phyloP scores from a whole-genome alignment of 2,329 filamentous ascomycete genomes.

The Diplocarpon mali region DNA sequence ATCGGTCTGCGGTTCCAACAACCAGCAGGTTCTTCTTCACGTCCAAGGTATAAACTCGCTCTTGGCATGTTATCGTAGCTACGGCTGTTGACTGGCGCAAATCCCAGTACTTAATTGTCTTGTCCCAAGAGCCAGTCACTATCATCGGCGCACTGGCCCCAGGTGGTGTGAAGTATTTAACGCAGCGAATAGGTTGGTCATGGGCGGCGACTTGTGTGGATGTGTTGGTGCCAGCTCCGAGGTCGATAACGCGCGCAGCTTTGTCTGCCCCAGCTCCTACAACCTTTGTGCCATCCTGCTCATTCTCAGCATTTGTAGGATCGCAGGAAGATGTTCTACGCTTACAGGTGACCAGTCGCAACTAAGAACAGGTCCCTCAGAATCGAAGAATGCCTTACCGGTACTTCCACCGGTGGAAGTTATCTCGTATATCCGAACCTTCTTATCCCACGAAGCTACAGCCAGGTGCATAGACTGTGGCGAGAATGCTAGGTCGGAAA shows the following conservation, averaged over 20 bases:
- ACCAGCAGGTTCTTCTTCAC: slow-evolving; percentile 81
- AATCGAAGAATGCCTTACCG: slow-evolving; percentile 77
- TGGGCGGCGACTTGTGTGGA: slow-evolving; percentile 68
- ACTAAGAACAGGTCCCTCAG: slow-evolving; percentile 73
- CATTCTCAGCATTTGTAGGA: slow-evolving; percentile 6
- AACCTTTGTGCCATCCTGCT: slow-evolving; percentile 79
- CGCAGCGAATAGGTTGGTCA: slow-evolving; percentile 69
- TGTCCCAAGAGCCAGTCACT: slow-evolving; percentile 87
- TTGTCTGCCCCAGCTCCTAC: slow-evolving; percentile 87
- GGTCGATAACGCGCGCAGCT: slow-evolving; percentile 76
- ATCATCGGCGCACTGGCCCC: slow-evolving; percentile 60
- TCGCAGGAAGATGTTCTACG: not conserved
- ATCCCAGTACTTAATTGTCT: slow-evolving; percentile 86
- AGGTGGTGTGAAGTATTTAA: slow-evolving; percentile 64
- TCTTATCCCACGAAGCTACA: slow-evolving; percentile 93
- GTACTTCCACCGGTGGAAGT: slow-evolving; percentile 64
- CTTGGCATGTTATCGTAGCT: slow-evolving; percentile 56
- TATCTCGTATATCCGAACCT: slow-evolving; percentile 94
- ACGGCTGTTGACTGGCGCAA: slow-evolving; percentile 55
- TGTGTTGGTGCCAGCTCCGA: slow-evolving; percentile 51
- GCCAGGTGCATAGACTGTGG: slow-evolving; percentile 70
- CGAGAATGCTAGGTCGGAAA: slow-evolving; percentile 80
- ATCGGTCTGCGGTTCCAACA: slow-evolving; percentile 84
- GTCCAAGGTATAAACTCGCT: slow-evolving; percentile 85
- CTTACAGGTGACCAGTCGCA: slow-evolving; percentile 82